These are phyloP conservation scores for Ophiostoma ulmi DNA, from an alignment of 2,329 filamentous ascomycete species.

Conservation along the genomic window DNA sequence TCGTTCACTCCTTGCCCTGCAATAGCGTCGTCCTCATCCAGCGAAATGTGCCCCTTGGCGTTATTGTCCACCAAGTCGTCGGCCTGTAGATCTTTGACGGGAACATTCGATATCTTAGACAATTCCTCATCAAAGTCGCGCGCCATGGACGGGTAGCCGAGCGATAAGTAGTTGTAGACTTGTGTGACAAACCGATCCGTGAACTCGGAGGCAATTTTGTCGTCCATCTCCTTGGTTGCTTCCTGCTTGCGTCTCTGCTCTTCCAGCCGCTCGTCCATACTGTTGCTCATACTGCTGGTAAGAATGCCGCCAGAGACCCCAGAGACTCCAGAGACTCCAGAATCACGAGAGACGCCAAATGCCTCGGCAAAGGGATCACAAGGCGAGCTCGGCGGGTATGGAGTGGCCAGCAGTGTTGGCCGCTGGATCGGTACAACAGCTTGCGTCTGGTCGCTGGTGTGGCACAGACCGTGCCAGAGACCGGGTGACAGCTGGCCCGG, in stretches of 20 bases:
- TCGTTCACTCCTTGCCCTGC: slow-evolving; percentile 10
- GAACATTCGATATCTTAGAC: slow-evolving; percentile 69
- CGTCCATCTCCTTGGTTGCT: slow-evolving; percentile 42
- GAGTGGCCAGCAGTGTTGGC: slow-evolving; percentile 49
- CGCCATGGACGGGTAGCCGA: slow-evolving; percentile 85
- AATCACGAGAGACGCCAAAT: slow-evolving; percentile 29
- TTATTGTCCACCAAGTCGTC: slow-evolving; percentile 53
- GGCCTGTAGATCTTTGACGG: slow-evolving; percentile 61
- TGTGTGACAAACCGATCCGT: slow-evolving; percentile 83
- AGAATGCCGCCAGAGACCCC: not conserved
- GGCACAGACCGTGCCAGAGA: slow-evolving; percentile 74
- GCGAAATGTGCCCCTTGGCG: slow-evolving; percentile 73
- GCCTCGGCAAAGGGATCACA: slow-evolving; percentile 42
- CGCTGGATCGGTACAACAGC: slow-evolving; percentile 42
- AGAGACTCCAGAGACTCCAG: no score
- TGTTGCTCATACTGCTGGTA: not conserved
- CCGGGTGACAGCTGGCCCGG: slow-evolving; percentile 37
- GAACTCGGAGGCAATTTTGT: slow-evolving; percentile 62
- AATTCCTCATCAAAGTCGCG: slow-evolving; percentile 80
- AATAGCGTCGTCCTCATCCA: slow-evolving; percentile 42
- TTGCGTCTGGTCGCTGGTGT: slow-evolving; percentile 36
- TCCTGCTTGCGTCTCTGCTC: slow-evolving; percentile 42
- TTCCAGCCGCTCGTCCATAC: slow-evolving; percentile 46
- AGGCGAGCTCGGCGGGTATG: slow-evolving; percentile 40
- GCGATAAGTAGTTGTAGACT: slow-evolving; percentile 92